Evolutionary conservation across 73 alveolate genomes (phyloP).

Genomic region (Paramecium caudatum): DNA sequence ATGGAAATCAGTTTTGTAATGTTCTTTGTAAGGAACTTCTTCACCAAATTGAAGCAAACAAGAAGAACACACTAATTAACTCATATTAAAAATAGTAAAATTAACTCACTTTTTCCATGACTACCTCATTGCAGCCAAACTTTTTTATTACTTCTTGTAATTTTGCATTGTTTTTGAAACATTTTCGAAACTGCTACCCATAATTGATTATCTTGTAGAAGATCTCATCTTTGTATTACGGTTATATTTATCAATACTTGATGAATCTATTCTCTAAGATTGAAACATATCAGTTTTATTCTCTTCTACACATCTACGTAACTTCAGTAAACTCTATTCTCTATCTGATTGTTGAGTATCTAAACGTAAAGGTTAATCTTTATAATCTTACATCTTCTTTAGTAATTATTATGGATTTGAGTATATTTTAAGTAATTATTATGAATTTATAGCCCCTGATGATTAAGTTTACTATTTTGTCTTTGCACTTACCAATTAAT

Average conservation of each 20-base stretch:
- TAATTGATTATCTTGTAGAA: not conserved
- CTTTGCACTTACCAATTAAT: constrained; percentile 31
- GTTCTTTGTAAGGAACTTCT: constrained; percentile 17
- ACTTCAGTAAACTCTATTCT: constrained; percentile 10
- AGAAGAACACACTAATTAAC: constrained; percentile 52
- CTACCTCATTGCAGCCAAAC: not conserved
- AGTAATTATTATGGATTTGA: constrained; percentile 21
- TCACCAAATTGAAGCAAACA: constrained; percentile 32
- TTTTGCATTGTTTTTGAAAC: constrained; percentile 28
- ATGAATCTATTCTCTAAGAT: constrained; percentile 7
- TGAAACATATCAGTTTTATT: not conserved
- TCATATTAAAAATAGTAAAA: constrained; percentile 17
- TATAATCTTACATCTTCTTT: constrained; percentile 2
- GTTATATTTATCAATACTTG: not conserved
- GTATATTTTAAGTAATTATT: constrained; percentile 9
- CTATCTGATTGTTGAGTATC: constrained; percentile 22
- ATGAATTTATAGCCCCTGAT: not conserved
- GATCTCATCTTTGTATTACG: constrained; percentile 2
- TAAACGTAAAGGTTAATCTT: not conserved
- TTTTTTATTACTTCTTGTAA: constrained; percentile 18
- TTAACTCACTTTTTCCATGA: constrained; percentile 34
- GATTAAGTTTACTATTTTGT: constrained; percentile 17
- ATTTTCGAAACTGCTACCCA: constrained; percentile 34
- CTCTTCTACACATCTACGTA: not conserved
- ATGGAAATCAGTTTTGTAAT: constrained; percentile 66